Evolutionary conservation across 176 grass and related monocot species (phyloP).

Genomic region (Oryza meridionalis): DNA sequence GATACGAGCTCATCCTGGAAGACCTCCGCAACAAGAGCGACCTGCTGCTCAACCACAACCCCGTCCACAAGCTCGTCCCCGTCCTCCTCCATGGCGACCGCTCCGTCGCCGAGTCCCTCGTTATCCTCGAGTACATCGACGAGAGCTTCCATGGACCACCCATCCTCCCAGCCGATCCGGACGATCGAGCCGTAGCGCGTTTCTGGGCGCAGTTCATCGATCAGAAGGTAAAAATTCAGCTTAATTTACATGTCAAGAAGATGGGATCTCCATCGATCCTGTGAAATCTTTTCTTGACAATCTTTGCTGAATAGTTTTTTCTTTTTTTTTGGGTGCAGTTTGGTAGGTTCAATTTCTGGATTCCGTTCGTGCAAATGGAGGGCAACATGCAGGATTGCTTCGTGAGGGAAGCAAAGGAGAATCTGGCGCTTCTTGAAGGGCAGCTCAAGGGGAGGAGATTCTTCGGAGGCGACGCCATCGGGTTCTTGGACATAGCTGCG

Average conservation of each 20-base stretch:
- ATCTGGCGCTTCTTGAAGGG: conserved; percentile 37
- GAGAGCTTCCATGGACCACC: not conserved
- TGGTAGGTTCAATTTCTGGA: not conserved
- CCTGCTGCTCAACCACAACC: not conserved
- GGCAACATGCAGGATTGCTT: no score
- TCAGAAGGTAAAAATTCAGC: not conserved
- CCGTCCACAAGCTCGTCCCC: not conserved
- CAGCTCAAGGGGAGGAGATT: conserved; percentile 19
- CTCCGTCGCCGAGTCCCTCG: not conserved
- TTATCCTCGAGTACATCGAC: not conserved
- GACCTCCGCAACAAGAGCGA: not conserved
- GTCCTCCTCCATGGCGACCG: not conserved
- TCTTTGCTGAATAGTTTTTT: not conserved
- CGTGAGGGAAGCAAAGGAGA: conserved; percentile 24
- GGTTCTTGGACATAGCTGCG: conserved; percentile 49
- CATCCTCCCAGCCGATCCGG: not conserved
- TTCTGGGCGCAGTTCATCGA: not conserved
- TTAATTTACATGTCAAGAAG: not conserved
- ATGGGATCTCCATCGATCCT: not conserved
- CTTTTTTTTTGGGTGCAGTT: not conserved
- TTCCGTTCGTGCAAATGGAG: not conserved
- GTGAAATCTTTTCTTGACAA: not conserved
- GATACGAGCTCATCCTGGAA: not conserved
- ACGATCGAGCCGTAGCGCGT: not conserved
- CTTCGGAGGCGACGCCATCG: conserved; percentile 56